Conservation (phyloP, 2,329 filamentous ascomycete genomes). For the Paraphoma chrysanthemicola region DNA sequence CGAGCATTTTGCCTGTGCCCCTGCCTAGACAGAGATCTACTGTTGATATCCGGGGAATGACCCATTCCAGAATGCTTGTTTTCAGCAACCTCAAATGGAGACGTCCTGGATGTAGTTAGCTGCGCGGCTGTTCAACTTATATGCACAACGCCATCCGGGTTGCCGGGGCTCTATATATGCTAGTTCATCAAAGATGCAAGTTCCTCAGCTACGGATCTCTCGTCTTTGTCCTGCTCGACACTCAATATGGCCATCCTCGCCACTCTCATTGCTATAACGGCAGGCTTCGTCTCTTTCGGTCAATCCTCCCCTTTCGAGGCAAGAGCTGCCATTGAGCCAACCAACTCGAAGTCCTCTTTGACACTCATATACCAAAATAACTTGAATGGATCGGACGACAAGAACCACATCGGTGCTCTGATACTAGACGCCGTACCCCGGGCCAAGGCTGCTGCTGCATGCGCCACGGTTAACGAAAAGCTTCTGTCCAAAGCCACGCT, state of each 20-base stretch:
- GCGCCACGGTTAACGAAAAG: constrained; percentile 56
- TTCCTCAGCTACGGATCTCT: constrained; percentile 4
- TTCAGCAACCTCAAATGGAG: constrained; percentile 27
- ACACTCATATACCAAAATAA: constrained; percentile 64
- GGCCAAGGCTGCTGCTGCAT: constrained; percentile 52
- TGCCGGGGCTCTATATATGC: constrained; percentile 32
- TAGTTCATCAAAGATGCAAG: not conserved
- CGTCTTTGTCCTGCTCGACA: not conserved
- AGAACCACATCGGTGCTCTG: constrained; percentile 60
- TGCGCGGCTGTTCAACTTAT: constrained; percentile 15
- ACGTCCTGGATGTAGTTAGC: constrained; percentile 22
- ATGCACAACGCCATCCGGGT: constrained; percentile 30
- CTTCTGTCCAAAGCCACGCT: constrained; percentile 53
- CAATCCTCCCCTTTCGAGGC: constrained; percentile 25
- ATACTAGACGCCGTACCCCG: constrained; percentile 54
- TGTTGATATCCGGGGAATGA: constrained; percentile 27
- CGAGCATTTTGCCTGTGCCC: constrained; percentile 28
- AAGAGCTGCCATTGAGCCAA: constrained; percentile 16
- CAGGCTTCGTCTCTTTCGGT: constrained; percentile 24
- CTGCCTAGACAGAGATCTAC: constrained; percentile 36
- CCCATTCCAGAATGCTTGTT: constrained; percentile 33
- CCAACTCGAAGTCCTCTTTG: constrained; percentile 52
- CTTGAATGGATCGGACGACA: constrained; percentile 60
- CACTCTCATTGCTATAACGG: constrained; percentile 27
- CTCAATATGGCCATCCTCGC: constrained; percentile 31